Evolutionary conservation across 805 yeast genomes (phyloP).

Genomic region (Saturnispora diversa): DNA sequence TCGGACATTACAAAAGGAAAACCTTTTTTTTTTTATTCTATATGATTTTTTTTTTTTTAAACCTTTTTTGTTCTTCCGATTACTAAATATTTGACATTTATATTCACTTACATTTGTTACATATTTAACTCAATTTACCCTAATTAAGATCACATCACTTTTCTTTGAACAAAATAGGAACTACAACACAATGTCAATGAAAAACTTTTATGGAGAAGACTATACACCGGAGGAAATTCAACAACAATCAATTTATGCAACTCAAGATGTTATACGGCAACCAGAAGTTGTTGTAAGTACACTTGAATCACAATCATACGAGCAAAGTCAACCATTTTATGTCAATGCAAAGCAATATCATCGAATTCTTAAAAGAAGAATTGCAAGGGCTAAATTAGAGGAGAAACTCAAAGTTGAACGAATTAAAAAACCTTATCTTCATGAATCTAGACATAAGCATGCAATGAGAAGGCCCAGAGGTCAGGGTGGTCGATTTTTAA

Average conservation of each 20-base stretch:
- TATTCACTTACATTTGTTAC: no score
- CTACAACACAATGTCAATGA: not conserved
- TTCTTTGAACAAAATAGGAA: no score
- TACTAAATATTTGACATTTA: no score
- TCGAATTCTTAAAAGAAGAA: conserved; percentile 83
- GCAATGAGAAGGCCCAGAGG: conserved; percentile 99
- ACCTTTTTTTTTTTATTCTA: no score
- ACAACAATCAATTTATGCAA: conserved; percentile 3
- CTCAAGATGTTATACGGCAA: not conserved
- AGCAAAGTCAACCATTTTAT: conserved; percentile 83
- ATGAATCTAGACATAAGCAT: conserved; percentile 95
- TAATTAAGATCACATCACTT: no score
- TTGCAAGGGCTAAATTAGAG: conserved; percentile 89
- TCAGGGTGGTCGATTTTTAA: conserved; percentile 93
- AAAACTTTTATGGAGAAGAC: conserved; percentile 4
- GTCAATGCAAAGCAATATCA: conserved; percentile 98
- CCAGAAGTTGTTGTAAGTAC: not conserved
- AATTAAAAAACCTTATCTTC: conserved; percentile 88
- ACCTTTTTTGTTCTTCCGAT: no score
- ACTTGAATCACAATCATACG: conserved; percentile 2
- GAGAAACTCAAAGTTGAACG: conserved; percentile 81
- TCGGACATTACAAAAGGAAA: no score
- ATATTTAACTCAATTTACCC: no score
- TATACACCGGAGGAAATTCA: conserved; percentile 4
- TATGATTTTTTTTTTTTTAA: no score